These are phyloP conservation scores for Ananas comosus DNA, from an alignment of 176 grass and related monocot species.

Conservation along the genomic window DNA sequence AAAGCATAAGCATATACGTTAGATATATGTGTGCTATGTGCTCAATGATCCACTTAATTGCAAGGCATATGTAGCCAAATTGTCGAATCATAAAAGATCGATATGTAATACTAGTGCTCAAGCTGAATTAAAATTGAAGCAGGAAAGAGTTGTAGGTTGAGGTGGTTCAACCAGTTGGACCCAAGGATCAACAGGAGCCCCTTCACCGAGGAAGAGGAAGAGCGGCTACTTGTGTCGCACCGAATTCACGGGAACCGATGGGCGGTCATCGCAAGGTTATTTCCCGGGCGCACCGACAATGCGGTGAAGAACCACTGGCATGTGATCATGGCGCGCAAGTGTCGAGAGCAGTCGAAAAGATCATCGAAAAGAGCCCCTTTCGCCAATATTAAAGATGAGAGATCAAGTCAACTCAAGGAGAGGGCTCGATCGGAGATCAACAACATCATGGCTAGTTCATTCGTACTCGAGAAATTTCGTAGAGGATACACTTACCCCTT, in stretches of 20 bases:
- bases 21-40: background rate
- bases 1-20: background rate
- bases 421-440: background rate
- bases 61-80: background rate
- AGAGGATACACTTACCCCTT: slow-evolving; percentile 32
- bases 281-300: slow-evolving; percentile 95
- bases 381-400: background rate
- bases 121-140: background rate
- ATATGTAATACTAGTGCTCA: background rate
- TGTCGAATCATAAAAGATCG: background rate
- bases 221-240: slow-evolving; percentile 68
- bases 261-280: slow-evolving; percentile 82
- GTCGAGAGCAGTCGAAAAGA: slow-evolving; percentile 38
- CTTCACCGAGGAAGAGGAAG: slow-evolving; percentile 87
- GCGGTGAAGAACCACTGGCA: slow-evolving; percentile 99
- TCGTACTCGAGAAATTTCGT: slow-evolving; percentile 44
- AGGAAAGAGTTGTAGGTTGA: slow-evolving; percentile 95
- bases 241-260: slow-evolving; percentile 76
- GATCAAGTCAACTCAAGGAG: slow-evolving; percentile 12
- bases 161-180: slow-evolving; percentile 98
- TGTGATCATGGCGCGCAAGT: slow-evolving; percentile 83
- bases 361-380: background rate
- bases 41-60: too few species aligned
- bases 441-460: background rate
- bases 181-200: slow-evolving; percentile 80